Conservation (phyloP, 1,284 basidiomycete species). For the Boletus coffeatus region DNA sequence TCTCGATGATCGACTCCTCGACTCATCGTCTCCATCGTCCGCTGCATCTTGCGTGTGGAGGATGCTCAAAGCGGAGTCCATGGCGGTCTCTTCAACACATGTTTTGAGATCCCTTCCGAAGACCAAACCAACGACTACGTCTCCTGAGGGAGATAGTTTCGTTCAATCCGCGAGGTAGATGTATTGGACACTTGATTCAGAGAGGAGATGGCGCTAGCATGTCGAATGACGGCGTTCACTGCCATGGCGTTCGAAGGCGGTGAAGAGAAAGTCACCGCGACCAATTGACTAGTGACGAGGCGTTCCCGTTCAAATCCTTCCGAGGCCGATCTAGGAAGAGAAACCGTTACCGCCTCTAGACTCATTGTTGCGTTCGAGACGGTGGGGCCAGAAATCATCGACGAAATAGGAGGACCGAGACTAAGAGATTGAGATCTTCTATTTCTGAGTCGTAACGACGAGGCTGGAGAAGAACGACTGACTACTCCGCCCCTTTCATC, state of each 20-base stretch:
- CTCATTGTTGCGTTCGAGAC: constrained; percentile 29
- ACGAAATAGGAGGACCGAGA: constrained; percentile 32
- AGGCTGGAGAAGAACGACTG: constrained; percentile 21
- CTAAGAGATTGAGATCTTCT: constrained; percentile 61
- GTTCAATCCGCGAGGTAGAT: constrained; percentile 18
- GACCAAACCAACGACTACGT: constrained; percentile 46
- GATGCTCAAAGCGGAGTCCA: constrained; percentile 27
- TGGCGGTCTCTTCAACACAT: constrained; percentile 60
- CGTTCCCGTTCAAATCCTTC: constrained; percentile 25
- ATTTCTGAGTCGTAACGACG: constrained; percentile 39
- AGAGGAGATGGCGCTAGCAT: constrained; percentile 13
- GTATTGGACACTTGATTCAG: constrained; percentile 10
- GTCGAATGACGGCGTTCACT: constrained; percentile 11
- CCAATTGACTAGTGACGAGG: constrained; percentile 16
- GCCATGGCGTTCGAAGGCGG: constrained; percentile 14
- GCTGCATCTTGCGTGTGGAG: constrained; percentile 20
- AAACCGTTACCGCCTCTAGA: constrained; percentile 28
- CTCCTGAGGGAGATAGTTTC: constrained; percentile 28
- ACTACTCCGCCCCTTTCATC: constrained; percentile 30
- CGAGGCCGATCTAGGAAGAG: constrained; percentile 27
- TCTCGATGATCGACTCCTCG: constrained; percentile 9
- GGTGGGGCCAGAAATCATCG: constrained; percentile 26
- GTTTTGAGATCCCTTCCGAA: constrained; percentile 56
- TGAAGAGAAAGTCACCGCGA: constrained; percentile 18
- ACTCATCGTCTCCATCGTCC: constrained; percentile 11